Conservation (phyloP, 129 eudicot genomes). For the carrot (Daucus carota) region DNA sequence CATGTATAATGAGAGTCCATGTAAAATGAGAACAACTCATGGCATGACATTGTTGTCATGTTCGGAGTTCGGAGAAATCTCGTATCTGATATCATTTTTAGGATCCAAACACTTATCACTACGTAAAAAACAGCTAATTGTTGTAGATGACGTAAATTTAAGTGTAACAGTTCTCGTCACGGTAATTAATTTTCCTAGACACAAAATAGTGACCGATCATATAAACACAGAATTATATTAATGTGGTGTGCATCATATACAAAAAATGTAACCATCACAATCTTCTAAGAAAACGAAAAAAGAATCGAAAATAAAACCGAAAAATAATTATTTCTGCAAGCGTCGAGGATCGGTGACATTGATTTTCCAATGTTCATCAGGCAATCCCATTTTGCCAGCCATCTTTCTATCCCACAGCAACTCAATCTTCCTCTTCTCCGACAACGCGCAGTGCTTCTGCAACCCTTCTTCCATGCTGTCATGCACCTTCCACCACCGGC, state of each 20-base stretch:
- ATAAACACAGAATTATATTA: neutral
- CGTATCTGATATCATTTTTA: too few species aligned
- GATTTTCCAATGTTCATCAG: conserved; percentile 58
- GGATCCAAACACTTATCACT: too few species aligned
- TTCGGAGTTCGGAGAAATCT: too few species aligned
- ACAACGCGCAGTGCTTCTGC: conserved; percentile 44
- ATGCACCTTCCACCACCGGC: conserved; percentile 76
- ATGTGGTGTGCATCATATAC: neutral
- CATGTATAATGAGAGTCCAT: too few species aligned
- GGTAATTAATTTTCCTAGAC: too few species aligned
- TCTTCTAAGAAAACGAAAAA: neutral
- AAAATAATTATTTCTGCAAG: neutral
- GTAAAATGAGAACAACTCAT: too few species aligned
- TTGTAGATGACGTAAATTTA: too few species aligned
- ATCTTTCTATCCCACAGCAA: conserved; percentile 58
- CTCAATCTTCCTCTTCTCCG: conserved; percentile 55
- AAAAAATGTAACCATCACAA: neutral
- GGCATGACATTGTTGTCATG: too few species aligned
- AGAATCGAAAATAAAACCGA: neutral
- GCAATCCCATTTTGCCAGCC: conserved; percentile 41
- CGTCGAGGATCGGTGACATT: conserved; percentile 75
- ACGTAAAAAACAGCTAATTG: too few species aligned
- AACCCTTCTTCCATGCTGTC: conserved; percentile 59
- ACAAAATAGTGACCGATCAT: neutral
- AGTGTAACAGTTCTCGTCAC: too few species aligned